Conservation (phyloP, 1,284 basidiomycete genomes). For the Athelia psychrophila region DNA sequence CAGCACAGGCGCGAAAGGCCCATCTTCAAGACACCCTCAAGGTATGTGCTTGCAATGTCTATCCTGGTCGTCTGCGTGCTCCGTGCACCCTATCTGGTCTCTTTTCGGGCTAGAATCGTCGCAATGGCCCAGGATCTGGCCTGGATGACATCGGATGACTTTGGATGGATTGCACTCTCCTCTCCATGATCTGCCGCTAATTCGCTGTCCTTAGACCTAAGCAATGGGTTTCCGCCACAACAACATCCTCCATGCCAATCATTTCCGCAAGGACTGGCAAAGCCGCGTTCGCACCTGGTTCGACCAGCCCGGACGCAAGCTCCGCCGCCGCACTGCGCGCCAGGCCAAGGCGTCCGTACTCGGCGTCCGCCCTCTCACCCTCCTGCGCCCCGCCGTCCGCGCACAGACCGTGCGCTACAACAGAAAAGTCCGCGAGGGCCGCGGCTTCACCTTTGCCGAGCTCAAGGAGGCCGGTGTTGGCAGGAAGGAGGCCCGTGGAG, state of each 20-base stretch:
- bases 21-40: constrained; percentile 1
- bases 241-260: constrained; percentile 91
- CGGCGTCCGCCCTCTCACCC: constrained; percentile 89
- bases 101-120: background rate
- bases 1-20: background rate
- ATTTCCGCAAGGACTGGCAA: constrained; percentile 99
- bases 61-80: background rate
- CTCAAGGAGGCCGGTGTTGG: constrained; percentile 96
- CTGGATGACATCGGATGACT: background rate
- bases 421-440: constrained; percentile 95
- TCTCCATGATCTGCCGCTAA: background rate
- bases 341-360: constrained; percentile 89
- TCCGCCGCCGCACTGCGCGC: constrained; percentile 92
- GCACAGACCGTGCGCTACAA: constrained; percentile 98
- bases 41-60: background rate
- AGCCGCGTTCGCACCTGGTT: constrained; percentile 96
- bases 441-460: constrained; percentile 95
- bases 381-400: constrained; percentile 96
- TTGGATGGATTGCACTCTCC: no score
- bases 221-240: constrained; percentile 80
- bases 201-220: constrained; percentile 26
- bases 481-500: constrained; percentile 89
- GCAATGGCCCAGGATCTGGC: background rate
- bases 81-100: background rate
- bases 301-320: constrained; percentile 98